phyloP scores from a whole-genome alignment of 352 stramenopile genomes.

The Thraustotheca clavata region DNA sequence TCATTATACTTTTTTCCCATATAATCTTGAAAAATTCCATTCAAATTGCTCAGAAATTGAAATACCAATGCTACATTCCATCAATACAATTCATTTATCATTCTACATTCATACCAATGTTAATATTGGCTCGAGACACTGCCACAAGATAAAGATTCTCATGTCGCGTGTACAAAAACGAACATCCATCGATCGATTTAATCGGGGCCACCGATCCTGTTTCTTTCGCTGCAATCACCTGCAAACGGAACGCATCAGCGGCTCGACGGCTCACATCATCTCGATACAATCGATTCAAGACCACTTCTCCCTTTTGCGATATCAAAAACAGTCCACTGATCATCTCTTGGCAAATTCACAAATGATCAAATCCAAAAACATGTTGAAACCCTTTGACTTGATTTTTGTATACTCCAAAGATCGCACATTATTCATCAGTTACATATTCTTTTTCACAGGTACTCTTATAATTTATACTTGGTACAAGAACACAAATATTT shows the following conservation, averaged over 20 bases:
- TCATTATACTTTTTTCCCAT: conserved; percentile 97
- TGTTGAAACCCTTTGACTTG: conserved; percentile 8
- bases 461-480: too few relatives aligned
- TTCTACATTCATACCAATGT: conserved; percentile 54
- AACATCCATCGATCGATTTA: conserved; percentile 94
- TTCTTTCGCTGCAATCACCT: conserved; percentile 95
- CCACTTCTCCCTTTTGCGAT: conserved; percentile 73
- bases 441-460: too few relatives aligned
- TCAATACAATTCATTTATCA: neutral
- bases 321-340: conserved; percentile 78
- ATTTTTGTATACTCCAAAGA: conserved; percentile 14
- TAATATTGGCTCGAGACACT: conserved; percentile 95
- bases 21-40: conserved; percentile 96
- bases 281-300: conserved; percentile 76
- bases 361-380: neutral
- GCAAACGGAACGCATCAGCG: conserved; percentile 57
- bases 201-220: conserved; percentile 92
- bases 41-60: conserved; percentile 95
- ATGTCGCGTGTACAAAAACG: conserved; percentile 96
- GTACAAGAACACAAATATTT: too few relatives aligned
- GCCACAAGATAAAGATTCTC: conserved; percentile 98
- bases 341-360: conserved; percentile 30
- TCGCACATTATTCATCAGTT: neutral
- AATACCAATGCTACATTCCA: conserved; percentile 80
- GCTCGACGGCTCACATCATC: conserved; percentile 66